Conservation (phyloP, 2,329 filamentous ascomycete genomes). For the Cryphonectria parasitica region DNA sequence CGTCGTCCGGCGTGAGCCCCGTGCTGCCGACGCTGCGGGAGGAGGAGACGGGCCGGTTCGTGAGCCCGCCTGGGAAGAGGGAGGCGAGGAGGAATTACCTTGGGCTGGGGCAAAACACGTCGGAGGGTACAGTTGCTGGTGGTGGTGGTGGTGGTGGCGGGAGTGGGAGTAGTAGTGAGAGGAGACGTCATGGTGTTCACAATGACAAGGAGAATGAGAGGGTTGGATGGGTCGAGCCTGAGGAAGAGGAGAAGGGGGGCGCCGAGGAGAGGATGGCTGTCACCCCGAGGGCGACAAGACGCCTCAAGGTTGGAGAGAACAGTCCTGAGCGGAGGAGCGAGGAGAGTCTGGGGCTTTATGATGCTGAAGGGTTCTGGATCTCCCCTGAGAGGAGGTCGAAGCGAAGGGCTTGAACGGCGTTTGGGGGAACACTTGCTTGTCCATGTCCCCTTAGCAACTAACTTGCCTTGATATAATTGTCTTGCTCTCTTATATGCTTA, state of each 20-base stretch:
- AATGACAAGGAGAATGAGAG: conserved; percentile 20
- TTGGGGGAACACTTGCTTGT: background rate
- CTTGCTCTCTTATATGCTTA: background rate
- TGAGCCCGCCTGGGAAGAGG: conserved; percentile 35
- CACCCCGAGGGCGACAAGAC: background rate
- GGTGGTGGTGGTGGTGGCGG: conserved; percentile 4
- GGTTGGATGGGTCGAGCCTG: conserved; percentile 19
- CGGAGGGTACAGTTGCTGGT: conserved; percentile 7
- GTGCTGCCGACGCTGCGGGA: conserved; percentile 45
- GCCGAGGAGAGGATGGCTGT: background rate
- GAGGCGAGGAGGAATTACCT: conserved; percentile 51
- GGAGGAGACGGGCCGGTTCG: conserved; percentile 37
- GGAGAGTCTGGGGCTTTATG: conserved; percentile 49
- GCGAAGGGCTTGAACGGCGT: conserved; percentile 7
- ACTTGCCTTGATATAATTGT: background rate
- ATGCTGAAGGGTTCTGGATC: conserved; percentile 50
- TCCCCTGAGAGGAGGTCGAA: conserved; percentile 42
- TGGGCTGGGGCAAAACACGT: conserved; percentile 42
- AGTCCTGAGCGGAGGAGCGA: conserved; percentile 34
- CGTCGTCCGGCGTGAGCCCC: conserved; percentile 32
- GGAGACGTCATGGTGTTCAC: background rate
- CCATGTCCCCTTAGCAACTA: background rate
- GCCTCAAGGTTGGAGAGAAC: background rate
- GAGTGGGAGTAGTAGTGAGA: background rate
- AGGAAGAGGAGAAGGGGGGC: background rate